Evolutionary conservation across 371 early-diverging fungal species (phyloP), one percentile per base, ranked within the genome.

Genomic region (Phascolomyces articulosus): DNA sequence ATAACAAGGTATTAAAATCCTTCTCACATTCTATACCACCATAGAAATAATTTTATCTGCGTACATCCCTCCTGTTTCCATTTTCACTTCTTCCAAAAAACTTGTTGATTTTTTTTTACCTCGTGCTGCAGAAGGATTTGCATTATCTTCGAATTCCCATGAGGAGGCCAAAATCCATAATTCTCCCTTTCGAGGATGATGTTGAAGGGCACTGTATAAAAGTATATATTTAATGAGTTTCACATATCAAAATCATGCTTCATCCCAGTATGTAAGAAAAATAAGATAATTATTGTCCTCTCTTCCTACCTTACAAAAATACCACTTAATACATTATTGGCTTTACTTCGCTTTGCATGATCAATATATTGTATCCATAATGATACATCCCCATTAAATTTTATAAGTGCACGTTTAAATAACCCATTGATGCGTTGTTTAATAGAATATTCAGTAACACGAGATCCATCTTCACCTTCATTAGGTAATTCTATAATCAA

Each of bases 281-380:
- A n/a, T n/a, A n/a, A n/a, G n/a, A n/a, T n/a, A 31, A 26, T 24
- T 16, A 40, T 63, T 10, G 16, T 24, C 16, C 1, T 27, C 16
- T 29, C 4, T 26, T 15, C 75, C 71, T 75, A 90, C 91, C 78
- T 82, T 24, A 85, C 91, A 79, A 88, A 94, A 51, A 87, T 85
- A 64, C 84, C 81, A 40, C 89, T 90, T 8, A 95, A 71, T n/a
- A 91, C 73, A 69, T 90, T 91, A 55, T 80, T 82, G 2, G 87
- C 79, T 11, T 85, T 75, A 34, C 71, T 80, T 26, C 66, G 74
- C 71, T 88, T 87, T 15, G 90, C 87, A 82, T 89, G 95, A 28
- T 91, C 93, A 70, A 96, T 90, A 72, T 94, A 98, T 77, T 95
- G 93, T 58, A 93, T 62, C 98, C 98, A 98, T 62, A 98, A 72